Base-by-base conservation (phyloP, 345 rosid genomes). In the Acer yangbiense region DNA sequence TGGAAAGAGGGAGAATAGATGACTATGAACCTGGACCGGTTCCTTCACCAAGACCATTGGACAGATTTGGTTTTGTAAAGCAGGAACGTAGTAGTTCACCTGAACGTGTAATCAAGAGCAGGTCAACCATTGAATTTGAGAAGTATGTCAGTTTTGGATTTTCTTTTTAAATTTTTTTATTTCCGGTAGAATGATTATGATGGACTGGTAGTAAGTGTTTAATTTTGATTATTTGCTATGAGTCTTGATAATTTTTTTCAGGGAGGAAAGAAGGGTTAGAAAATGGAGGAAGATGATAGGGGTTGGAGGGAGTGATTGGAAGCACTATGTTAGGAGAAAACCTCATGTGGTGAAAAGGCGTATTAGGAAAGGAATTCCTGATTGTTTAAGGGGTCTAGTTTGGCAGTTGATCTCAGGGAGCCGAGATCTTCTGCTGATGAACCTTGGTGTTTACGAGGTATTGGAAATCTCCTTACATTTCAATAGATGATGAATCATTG, bases 251-350 rank as follows among this genome's bases (percentile, higher is more conserved):
- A 8, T 17, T 12, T 9, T 44, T 76, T 76, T 81, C 85, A 95
- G 99, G 88, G 97, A 95, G 79, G 93, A 90, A 85, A 90, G 94
- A 87, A 91, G 88, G 77, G 87, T 92, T 62, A 85, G 92, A 79
- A 93, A 92, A 86, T 95, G 99, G 98, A 92, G 99, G 90, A 95
- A 92, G 86, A 95, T 93, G 98, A 93, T 95, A 73, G 99, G 99
- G 69, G 91, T 87, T 60, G 96, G 98, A 54, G 99, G 98, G 65
- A 95, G 97, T 82, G 99, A 95, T 41, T 95, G 99, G 98, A 93
- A 93, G 88, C 95, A 89, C 81, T 95, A 92, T 87, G 90, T 82
- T 64, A 80, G 92, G 83, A 89, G 93, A 79, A 95, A 91, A 83
- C 94, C 97, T 82, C 91, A 91, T 71, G 99, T 95, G 9, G 96